Conservation (phyloP, 139 green algal species). For the Tetradesmus lagerheimii region DNA sequence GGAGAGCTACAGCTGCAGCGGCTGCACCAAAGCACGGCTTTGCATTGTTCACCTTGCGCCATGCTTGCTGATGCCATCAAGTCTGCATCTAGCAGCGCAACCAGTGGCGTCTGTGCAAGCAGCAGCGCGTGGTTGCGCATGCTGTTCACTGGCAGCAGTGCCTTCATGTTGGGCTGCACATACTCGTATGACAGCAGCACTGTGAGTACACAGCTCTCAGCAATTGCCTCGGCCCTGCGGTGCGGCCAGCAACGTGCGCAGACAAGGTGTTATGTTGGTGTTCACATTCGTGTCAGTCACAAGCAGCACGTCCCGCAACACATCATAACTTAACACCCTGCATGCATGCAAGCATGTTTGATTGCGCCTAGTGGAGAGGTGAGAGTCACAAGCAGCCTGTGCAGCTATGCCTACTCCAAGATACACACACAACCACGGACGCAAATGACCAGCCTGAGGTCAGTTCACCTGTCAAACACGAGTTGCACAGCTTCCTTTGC, state of each 20-base stretch:
- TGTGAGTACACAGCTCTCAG: not conserved
- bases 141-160: not conserved
- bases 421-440: too few relatives aligned
- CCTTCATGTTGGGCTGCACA: not conserved
- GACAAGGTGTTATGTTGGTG: too few relatives aligned
- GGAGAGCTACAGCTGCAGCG: not conserved
- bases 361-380: too few relatives aligned
- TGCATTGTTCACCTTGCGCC: not conserved
- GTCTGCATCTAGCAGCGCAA: not conserved
- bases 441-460: too few relatives aligned
- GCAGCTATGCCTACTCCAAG: too few relatives aligned
- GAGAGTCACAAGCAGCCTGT: too few relatives aligned
- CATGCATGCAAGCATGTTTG: too few relatives aligned
- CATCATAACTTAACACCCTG: too few relatives aligned
- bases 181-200: not conserved
- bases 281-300: too few relatives aligned
- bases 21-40: not conserved
- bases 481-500: not conserved
- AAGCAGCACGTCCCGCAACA: too few relatives aligned
- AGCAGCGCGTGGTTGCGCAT: constrained; percentile 12
- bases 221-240: not conserved
- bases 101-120: not conserved
- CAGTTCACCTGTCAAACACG: not conserved
- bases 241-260: too few relatives aligned
- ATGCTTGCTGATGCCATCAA: not conserved